Evolutionary conservation across 371 early-diverging fungal species (phyloP).

Genomic region (Mucor racemosus): DNA sequence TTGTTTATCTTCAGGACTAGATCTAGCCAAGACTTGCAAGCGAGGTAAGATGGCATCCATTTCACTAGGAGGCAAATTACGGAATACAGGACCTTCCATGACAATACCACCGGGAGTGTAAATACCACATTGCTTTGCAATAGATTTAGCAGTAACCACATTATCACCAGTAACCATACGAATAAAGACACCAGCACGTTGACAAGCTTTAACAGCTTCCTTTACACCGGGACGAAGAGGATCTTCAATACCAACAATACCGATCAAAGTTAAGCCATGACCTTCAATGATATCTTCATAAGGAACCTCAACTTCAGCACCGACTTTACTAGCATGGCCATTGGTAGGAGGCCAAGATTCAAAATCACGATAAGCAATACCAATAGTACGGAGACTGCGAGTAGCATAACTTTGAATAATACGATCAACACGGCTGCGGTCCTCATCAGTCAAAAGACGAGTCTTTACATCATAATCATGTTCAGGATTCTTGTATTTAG

Average conservation of each 20-base stretch:
- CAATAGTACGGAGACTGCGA: conserved; percentile 69
- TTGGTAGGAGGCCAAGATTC: conserved; percentile 59
- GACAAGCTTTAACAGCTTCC: conserved; percentile 66
- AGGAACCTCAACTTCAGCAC: conserved; percentile 47
- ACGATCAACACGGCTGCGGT: conserved; percentile 50
- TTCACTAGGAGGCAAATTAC: conserved; percentile 56
- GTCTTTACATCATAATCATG: conserved; percentile 54
- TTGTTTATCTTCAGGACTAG: conserved; percentile 74
- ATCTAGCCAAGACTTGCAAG: conserved; percentile 72
- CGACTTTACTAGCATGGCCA: conserved; percentile 17
- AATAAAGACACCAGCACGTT: conserved; percentile 76
- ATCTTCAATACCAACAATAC: conserved; percentile 74
- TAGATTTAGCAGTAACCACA: conserved; percentile 67
- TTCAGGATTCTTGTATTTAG: conserved; percentile 24
- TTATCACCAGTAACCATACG: conserved; percentile 88
- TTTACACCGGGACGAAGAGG: conserved; percentile 70
- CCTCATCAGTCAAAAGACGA: conserved; percentile 51
- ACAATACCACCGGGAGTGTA: conserved; percentile 61
- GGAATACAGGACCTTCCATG: conserved; percentile 73
- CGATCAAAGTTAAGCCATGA: conserved; percentile 53
- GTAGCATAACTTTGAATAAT: conserved; percentile 67
- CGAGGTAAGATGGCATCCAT: conserved; percentile 65
- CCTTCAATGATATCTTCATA: conserved; percentile 50
- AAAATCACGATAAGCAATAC: conserved; percentile 72
- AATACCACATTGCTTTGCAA: conserved; percentile 73